These are phyloP conservation scores for Geotrichum fermentans DNA, from an alignment of 1,139 yeast species.

Conservation along the genomic window DNA sequence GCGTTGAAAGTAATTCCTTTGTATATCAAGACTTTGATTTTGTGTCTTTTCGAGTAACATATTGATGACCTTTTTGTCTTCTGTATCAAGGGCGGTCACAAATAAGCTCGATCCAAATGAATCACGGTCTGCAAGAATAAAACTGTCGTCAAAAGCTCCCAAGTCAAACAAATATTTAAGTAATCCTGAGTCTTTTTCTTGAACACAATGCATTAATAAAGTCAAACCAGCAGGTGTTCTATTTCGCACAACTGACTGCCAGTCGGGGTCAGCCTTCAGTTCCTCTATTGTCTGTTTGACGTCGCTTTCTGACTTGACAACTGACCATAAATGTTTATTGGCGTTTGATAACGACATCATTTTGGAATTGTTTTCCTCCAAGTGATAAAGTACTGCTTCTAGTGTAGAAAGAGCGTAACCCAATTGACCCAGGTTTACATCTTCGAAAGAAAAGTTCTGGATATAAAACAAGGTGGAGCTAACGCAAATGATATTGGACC, in stretches of 20 bases:
- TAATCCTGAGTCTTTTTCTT: conserved; percentile 29
- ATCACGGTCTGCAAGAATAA: conserved; percentile 59
- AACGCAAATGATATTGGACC: conserved; percentile 54
- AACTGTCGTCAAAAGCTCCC: conserved; percentile 57
- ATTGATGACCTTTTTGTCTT: conserved; percentile 46
- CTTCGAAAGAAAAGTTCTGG: conserved; percentile 53
- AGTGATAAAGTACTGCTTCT: conserved; percentile 73
- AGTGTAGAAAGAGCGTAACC: conserved; percentile 72
- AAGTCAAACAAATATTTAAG: conserved; percentile 48
- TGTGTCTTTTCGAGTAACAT: conserved; percentile 41
- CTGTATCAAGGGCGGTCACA: conserved; percentile 55
- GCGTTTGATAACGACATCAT: conserved; percentile 44
- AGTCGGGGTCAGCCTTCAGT: conserved; percentile 25
- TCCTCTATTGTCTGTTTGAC: conserved; percentile 5
- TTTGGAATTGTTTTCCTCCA: conserved; percentile 44
- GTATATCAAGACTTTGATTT: background rate
- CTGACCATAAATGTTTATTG: conserved; percentile 54
- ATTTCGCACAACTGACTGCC: conserved; percentile 48
- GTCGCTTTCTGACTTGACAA: conserved; percentile 34
- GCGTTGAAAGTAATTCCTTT: conserved; percentile 47
- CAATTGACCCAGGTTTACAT: conserved; percentile 46
- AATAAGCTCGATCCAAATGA: conserved; percentile 53
- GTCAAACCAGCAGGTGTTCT: conserved; percentile 66
- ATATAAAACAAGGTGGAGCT: conserved; percentile 65
- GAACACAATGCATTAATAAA: conserved; percentile 38